Base-by-base conservation (phyloP, 176 grass and related monocot genomes). In the Saccharum spontaneum region DNA sequence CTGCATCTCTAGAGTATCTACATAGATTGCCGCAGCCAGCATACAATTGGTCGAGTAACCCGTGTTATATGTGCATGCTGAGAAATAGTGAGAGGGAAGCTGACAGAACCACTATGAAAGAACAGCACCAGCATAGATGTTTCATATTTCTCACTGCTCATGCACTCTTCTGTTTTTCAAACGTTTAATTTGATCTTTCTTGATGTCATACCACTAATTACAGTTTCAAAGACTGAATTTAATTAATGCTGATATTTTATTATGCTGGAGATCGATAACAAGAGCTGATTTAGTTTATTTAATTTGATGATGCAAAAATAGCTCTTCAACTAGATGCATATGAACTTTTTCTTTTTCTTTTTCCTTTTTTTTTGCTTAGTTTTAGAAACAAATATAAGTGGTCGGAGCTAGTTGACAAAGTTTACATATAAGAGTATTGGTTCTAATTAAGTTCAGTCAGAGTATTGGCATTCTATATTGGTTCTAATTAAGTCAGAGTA, bases 21-120 rank as follows among this genome's bases (percentile, higher is more conserved):
- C 54, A 73, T 24, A 54, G 4, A 74, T 81, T 55, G 59, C 43
- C 3, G 5, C 44, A 13, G 41, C 70, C 39, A 72, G 68, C 28
- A 66, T 50, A 49, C 44, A 33, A 31, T 75, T 64, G 55, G 39
- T 63, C 41, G 12, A 64, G 26, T 83, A 75, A 37, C 13, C 78
- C 3, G 11, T 46, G 10, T 15, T 14, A 15, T 49, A 15, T 14
- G 41, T 24, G 14, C 28, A 28, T 15, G 28, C 45, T 38, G 22
- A 4, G 13, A 52, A 23, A 33, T 33, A 18, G 20, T 24, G 20
- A 24, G 6, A 41, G 39, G 30, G 13, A 62, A 73, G 4, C 55
- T 66, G 54, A 72, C 67, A 75, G 8, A 49, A 37, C 41, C 18
- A 73, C 67, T 73, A 69, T 80, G 52, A 18, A 65, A 64, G 22